Base-by-base conservation (phyloP, 176 grass and related monocot genomes). In the Cymbopogon citratus region DNA sequence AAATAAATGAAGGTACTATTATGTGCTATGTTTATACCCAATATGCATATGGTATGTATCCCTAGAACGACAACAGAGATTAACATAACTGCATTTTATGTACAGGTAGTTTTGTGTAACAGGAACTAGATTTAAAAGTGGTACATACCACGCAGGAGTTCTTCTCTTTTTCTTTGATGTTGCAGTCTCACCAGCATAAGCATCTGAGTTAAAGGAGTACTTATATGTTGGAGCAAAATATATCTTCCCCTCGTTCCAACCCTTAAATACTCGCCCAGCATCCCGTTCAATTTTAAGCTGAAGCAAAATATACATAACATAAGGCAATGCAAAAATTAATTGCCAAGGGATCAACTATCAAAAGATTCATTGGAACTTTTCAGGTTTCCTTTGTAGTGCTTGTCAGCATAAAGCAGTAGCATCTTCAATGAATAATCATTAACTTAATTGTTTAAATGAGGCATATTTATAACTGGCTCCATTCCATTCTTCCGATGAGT, bases 191-290 rank as follows among this genome's bases (percentile, higher is more conserved):
- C 90, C 86, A 73, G 87, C 88, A 83, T 95, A 98, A 56, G 75
- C 64, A 82, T 98, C 92, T 15, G 95, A 88, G 78, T 93, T 91
- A 60, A 77, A 84, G 5, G 76, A 91, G 74, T 98, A 98, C 60
- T 98, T 98, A 72, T 95, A 95, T 5, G 95, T 98, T 41, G 95
- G 95, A 68, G 95, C 85, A 81, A 98, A 98, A 76, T 79, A 86
- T 81, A 98, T 95, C 79, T 85, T 75, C 33, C 88, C 95, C 81
- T 98, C 95, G 73, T 90, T 81, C 95, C 95, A 98, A 33, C 87
- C 95, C 84, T 88, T 82, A 16, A 95, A 95, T 43, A 87, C 85
- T 72, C 82, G 41, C 2, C 88, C 90, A 12, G 84, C 70, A 9
- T 85, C 72, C 7, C 88, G 62, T 62, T 98, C 95, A 25, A 87